Conservation (phyloP, 768 basidiomycete species). For the Pisolithus sp. region DNA sequence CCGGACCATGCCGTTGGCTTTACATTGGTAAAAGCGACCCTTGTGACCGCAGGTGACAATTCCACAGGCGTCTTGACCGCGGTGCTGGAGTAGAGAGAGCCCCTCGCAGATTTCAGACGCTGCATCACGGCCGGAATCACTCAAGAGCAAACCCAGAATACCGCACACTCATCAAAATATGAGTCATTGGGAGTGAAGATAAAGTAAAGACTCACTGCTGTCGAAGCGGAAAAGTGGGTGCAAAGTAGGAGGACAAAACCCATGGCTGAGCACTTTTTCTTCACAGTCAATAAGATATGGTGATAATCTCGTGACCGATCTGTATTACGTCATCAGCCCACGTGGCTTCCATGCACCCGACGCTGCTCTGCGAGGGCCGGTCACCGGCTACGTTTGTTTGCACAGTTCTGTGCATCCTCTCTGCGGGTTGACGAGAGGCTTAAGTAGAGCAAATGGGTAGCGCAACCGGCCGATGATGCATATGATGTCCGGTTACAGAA, state of each 20-base stretch:
- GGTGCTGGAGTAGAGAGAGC: slow-evolving; percentile 90
- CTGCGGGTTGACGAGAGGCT: too few relatives aligned
- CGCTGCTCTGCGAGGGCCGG: too few relatives aligned
- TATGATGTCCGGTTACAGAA: too few relatives aligned
- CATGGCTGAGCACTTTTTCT: neutral
- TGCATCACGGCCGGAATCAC: slow-evolving; percentile 67
- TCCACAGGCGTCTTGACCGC: slow-evolving; percentile 97
- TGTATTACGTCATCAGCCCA: too few relatives aligned
- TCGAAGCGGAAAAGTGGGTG: neutral
- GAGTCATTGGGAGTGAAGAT: slow-evolving; percentile 4
- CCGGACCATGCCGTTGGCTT: slow-evolving; percentile 98
- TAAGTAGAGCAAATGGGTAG: too few relatives aligned
- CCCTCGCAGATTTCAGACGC: slow-evolving; percentile 92
- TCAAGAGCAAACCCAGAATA: slow-evolving; percentile 80
- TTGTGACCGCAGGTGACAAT: slow-evolving; percentile 94
- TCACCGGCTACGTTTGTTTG: too few relatives aligned
- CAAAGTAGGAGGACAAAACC: too few relatives aligned
- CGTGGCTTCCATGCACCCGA: too few relatives aligned
- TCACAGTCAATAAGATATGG: neutral
- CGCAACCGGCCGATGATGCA: too few relatives aligned
- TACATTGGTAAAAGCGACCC: slow-evolving; percentile 96
- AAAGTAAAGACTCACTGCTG: slow-evolving; percentile 22
- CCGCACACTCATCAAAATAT: slow-evolving; percentile 65
- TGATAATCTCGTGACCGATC: neutral
- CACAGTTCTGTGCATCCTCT: too few relatives aligned